Evolutionary conservation across 1,284 basidiomycete genomes (phyloP).

Genomic region (Rhizopogon hawkerae): DNA sequence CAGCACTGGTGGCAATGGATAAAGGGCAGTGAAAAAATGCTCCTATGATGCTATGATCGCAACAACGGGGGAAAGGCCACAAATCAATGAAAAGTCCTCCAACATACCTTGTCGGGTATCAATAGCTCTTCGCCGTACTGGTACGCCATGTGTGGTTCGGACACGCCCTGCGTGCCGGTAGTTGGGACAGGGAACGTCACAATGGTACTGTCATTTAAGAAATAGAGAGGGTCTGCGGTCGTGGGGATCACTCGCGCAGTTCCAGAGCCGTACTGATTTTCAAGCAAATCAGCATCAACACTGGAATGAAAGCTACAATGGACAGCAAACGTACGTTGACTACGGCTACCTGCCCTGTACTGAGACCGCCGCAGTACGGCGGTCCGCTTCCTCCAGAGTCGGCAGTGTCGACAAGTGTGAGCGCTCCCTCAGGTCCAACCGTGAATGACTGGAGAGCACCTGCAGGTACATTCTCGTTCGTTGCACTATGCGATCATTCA

Average conservation of each 20-base stretch:
- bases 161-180: constrained; percentile 28
- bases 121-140: constrained; percentile 47
- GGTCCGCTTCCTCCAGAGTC: constrained; percentile 45
- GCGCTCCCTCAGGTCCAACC: constrained; percentile 35
- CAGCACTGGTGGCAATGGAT: not conserved
- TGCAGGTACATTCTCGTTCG: constrained; percentile 41
- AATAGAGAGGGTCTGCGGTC: constrained; percentile 31
- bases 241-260: constrained; percentile 49
- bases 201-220: constrained; percentile 32
- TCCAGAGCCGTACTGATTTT: constrained; percentile 45
- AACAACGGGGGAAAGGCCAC: constrained; percentile 10
- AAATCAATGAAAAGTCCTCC: not conserved
- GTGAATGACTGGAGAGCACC: constrained; percentile 53
- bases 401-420: constrained; percentile 40
- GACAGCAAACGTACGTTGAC: constrained; percentile 38
- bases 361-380: constrained; percentile 42
- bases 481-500: constrained; percentile 33
- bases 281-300: not conserved
- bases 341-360: constrained; percentile 49
- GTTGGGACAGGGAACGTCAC: constrained; percentile 45
- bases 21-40: too few species aligned
- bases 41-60: too few species aligned
- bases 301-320: not conserved
- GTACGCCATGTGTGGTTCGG: constrained; percentile 59
- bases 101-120: constrained; percentile 51